Conservation (phyloP, 495 filamentous ascomycete species). For the Penicillium flavigenum region DNA sequence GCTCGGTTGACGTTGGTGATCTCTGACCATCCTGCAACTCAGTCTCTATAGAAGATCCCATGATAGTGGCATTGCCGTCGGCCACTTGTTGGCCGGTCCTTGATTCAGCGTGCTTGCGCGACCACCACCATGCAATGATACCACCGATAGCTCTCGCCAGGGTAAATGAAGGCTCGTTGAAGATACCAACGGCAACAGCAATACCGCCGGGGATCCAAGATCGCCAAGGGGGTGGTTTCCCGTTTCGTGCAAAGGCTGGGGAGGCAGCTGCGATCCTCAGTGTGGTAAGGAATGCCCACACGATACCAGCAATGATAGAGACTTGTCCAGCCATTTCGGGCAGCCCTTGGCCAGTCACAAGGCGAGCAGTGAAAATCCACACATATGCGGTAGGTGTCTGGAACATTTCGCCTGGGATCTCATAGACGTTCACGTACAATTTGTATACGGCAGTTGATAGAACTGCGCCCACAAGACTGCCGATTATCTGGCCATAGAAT, state of each 20-base stretch:
- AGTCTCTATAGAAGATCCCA: neutral
- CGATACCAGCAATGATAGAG: constrained; percentile 63
- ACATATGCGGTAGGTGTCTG: constrained; percentile 93
- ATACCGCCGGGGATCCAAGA: constrained; percentile 81
- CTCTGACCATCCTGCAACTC: neutral
- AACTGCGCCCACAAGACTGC: constrained; percentile 82
- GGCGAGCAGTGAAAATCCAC: constrained; percentile 92
- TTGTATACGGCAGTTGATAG: constrained; percentile 86
- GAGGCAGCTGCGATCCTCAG: constrained; percentile 59
- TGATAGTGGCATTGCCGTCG: neutral
- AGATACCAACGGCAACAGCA: constrained; percentile 95
- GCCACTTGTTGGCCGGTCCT: neutral
- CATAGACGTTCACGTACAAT: constrained; percentile 86
- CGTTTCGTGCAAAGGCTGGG: constrained; percentile 24
- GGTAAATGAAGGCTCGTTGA: constrained; percentile 95
- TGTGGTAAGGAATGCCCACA: constrained; percentile 70
- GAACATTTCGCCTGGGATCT: constrained; percentile 83
- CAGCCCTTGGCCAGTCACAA: constrained; percentile 91
- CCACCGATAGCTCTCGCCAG: constrained; percentile 86
- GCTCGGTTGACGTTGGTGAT: constrained; percentile 12
- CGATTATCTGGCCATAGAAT: constrained; percentile 94
- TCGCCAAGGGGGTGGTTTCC: constrained; percentile 37
- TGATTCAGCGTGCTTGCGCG: constrained; percentile 26
- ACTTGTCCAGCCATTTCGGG: constrained; percentile 78
- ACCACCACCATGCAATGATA: constrained; percentile 73